Base-by-base conservation (phyloP, 2,329 filamentous ascomycete species). In the Colletotrichum navitas region DNA sequence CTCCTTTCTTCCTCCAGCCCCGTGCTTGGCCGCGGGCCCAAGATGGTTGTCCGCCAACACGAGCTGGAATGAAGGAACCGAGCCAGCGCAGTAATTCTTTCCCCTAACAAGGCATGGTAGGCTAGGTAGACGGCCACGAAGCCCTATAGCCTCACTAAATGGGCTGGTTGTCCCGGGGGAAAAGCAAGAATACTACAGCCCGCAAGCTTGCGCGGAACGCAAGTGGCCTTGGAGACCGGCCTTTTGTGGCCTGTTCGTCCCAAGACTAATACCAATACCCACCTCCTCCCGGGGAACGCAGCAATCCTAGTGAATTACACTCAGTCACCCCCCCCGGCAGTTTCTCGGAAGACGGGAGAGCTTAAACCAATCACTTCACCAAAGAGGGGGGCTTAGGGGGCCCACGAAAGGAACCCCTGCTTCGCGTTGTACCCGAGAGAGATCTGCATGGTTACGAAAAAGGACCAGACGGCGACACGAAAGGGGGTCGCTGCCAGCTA, bases 51-150 rank as follows among this genome's bases (percentile, higher is more conserved):
- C 52, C 54, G 65, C 68, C 29, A 45, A 60, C 45, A 45, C 41
- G 32, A 64, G 5, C 39, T 63, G 68, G 68, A 68, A 68, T 71
- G 68, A 29, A 36, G 47, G 54, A 36, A 18, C 26, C 68, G 58
- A 68, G 68, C 60, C 43, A 68, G 52, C 58, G 39, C 32, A 24
- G 24, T 45, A n/a, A 43, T 32, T 47, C 47, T 45, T 61, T 4
- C 26, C 12, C 55, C 24, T 12, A 24, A 24, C 24, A 24, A 21
- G 21, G 56, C n/a, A 63, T 18, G 34, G 34, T 21, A 56, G n/a
- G 12, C 49, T 26, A n/a, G 18, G 18, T 43, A 45, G 45, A 61
- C 34, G n/a, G 54, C 36, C 21, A 47, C 24, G 43, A 56, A 56
- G 47, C 41, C 45, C 45, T 41, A 7, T 45, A 26, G 10, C 45